Evolutionary conservation across 2,329 filamentous ascomycete species (phyloP), one percentile per base, ranked within the genome.

Genomic region (Cordyceps tenuipes): DNA sequence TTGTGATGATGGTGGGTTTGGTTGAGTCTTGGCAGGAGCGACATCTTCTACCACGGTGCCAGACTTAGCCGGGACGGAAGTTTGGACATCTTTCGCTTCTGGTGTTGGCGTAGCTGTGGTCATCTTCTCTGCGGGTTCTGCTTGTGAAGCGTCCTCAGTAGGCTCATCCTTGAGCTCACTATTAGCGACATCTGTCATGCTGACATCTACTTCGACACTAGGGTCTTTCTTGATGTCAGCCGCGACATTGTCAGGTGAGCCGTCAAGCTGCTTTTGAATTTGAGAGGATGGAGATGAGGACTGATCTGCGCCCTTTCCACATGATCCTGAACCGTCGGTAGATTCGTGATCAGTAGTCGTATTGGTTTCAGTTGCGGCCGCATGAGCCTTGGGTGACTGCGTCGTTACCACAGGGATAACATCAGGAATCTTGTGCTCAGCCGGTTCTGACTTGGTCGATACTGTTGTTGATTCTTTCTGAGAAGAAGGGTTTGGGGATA

Each of bases 1-100:
- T 23, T 57, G 29, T 21, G 53, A n/a, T 8, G 51, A 23, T 9
- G 12, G 2, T 19, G 53, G 29, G 48, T 53, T 58, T 12, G 4
- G 34, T 6, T 57, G 41, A 8, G 60, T 13, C 15, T 55, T 49
- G 12, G 51, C 50, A 10, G 44, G n/a, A 21, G 43, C n/a, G 5
- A 43, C 43, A 31, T 26, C 36, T 12, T 55, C 34, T 56, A 62
- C 58, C 13, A 34, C 21, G 15, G 62, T 57, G 3, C 63, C 56
- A 19, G 55, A 54, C 19, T n/a, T 21, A 15, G 39, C 43, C n/a
- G 39, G 19, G 0, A 34, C 12, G 8, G 57, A 44, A 21, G 54
- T 39, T 9, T 50, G 36, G 15, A 51, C 23, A 6, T 44, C n/a
- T n/a, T 54, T n/a, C 12, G 59, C 49, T 52, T 52, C 47, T 23